A percentile compares a stretch with the other conserved stretches of the same genome.
Conservation (phyloP, 2,329 filamentous ascomycete genomes). For the Microdochium trichocladiopsis region DNA sequence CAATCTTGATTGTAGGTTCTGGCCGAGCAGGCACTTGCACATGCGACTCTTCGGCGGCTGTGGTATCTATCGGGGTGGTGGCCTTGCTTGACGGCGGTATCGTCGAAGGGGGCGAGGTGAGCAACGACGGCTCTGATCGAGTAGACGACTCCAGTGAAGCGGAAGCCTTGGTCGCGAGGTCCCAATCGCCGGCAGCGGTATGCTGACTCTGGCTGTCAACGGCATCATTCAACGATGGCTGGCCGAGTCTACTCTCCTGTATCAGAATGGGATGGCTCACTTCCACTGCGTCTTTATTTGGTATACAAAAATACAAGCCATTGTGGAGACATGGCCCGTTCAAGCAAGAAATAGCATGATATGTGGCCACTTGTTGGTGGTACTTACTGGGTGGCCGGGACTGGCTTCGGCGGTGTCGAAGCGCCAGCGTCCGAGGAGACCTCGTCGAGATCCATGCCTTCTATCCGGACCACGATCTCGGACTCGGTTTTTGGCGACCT, state of each 20-base stretch:
- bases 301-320: slow-evolving; percentile 1
- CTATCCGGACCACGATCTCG: slow-evolving; percentile 20
- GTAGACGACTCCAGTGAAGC: slow-evolving; percentile 25
- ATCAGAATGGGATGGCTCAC: slow-evolving; percentile 9
- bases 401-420: background rate
- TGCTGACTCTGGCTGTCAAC: background rate
- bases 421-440: slow-evolving; percentile 9
- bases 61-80: slow-evolving; percentile 48
- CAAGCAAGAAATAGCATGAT: too few species aligned
- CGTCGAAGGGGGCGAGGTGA: slow-evolving; percentile 46
- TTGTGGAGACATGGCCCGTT: too few species aligned
- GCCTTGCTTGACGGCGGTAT: slow-evolving; percentile 49
- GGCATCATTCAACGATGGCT: background rate
- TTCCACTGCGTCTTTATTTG: background rate
- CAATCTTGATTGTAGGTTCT: background rate
- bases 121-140: slow-evolving; percentile 47
- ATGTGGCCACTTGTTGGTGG: too few species aligned
- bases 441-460: slow-evolving; percentile 16
- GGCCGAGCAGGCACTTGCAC: background rate
- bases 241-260: background rate
- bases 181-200: background rate
- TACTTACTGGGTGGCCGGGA: slow-evolving; percentile 16
- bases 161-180: slow-evolving; percentile 42
- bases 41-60: slow-evolving; percentile 19
- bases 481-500: slow-evolving; percentile 18